Base-by-base conservation (phyloP, 768 basidiomycete genomes). In the Fomitopsis serialis region DNA sequence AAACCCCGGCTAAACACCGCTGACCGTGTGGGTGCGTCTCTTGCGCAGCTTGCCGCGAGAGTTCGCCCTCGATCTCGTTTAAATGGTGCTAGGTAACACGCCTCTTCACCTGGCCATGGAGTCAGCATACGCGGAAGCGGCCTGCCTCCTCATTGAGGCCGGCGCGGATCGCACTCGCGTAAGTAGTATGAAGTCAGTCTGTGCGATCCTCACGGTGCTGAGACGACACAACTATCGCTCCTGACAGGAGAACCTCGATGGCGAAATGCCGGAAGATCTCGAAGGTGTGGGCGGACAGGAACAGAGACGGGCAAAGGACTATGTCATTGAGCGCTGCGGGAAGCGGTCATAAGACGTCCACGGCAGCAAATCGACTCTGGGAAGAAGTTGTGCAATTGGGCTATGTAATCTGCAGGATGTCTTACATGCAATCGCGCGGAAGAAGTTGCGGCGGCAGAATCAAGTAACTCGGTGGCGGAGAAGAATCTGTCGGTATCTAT, bases 31-130 rank as follows among this genome's bases (percentile, higher is more conserved):
- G 87, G 89, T 88, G 65, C 25, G 58, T 55, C 17, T 34, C 19
- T 27, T 40, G 29, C 45, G 32, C 44, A 19, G 21, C 13, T 11
- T 45, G 5, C 23, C 24, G n/a, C 17, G n/a, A 15, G 9, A 12
- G 10, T 27, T 48, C 10, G 32, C 42, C 42, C 42, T n/a, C 42
- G 15, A 6, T n/a, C 22, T 6, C 22, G 22, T 24, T 36, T 13
- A 32, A 35, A 29, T 22, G 10, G 11, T 32, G 53, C 50, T 63
- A 90, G 95, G 96, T 48, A 97, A 98, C 65, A 98, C 97, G 1
- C 93, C 97, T 2, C 73, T 99, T 35, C 97, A 99, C 76, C 81
- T 99, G 29, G 95, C 96, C 17, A 89, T 99, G 87, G 96, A 99
- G 63, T 93, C 90, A 50, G 96, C 87, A 17, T 90, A 98, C 65